Evolutionary conservation across 495 filamentous ascomycete species (phyloP).

Genomic region (Penicillium samsonianum): DNA sequence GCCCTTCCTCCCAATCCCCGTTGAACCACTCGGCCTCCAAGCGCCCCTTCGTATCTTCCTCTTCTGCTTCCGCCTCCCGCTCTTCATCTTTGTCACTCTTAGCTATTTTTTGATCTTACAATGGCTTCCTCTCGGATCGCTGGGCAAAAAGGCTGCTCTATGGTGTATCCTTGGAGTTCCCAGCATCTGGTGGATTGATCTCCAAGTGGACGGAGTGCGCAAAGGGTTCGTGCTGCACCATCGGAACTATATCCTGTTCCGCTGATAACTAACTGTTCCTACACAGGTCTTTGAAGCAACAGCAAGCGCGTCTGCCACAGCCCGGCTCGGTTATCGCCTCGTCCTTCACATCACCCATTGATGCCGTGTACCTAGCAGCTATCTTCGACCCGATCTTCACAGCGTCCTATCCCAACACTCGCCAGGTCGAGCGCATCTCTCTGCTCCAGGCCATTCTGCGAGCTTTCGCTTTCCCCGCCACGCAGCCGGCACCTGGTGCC

Average conservation of each 20-base stretch:
- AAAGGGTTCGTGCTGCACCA: constrained; percentile 62
- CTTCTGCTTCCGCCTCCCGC: constrained; percentile 76
- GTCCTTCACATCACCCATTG: constrained; percentile 88
- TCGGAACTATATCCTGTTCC: neutral
- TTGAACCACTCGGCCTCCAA: constrained; percentile 58
- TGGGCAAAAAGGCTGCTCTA: constrained; percentile 76
- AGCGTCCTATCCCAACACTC: constrained; percentile 69
- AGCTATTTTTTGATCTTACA: constrained; percentile 80
- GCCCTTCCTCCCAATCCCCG: constrained; percentile 82
- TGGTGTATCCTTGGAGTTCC: constrained; percentile 86
- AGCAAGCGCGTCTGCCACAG: constrained; percentile 71
- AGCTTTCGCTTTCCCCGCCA: constrained; percentile 64
- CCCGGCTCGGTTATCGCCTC: constrained; percentile 80
- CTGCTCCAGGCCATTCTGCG: constrained; percentile 71
- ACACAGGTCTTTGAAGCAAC: constrained; percentile 55
- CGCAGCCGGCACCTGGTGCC: constrained; percentile 48
- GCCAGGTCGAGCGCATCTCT: constrained; percentile 71
- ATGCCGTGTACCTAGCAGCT: constrained; percentile 91
- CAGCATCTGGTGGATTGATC: constrained; percentile 96
- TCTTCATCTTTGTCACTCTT: constrained; percentile 67
- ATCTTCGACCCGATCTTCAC: constrained; percentile 97
- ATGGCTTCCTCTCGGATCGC: constrained; percentile 80
- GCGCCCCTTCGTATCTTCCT: constrained; percentile 67
- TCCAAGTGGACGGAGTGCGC: constrained; percentile 93
- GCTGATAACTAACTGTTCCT: neutral